Evolutionary conservation across 352 stramenopile species (phyloP).

Genomic region (Pythium myriotylum): DNA sequence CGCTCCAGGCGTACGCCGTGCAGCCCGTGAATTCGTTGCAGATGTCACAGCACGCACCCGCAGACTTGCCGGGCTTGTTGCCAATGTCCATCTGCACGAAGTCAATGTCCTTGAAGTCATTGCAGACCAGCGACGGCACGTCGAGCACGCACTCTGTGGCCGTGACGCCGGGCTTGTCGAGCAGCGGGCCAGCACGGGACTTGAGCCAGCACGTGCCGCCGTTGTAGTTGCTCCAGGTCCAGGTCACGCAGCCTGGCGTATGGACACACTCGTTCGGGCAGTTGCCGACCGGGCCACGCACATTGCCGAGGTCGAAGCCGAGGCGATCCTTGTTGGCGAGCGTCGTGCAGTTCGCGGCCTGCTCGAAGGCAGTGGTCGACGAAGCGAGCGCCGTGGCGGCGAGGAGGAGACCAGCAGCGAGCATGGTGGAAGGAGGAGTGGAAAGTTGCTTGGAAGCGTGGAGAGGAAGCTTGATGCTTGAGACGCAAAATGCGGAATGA

Average conservation of each 20-base stretch:
- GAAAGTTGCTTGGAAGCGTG: neutral
- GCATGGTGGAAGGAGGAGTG: constrained; percentile 6
- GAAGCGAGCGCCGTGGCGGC: neutral
- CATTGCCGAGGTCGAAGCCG: constrained; percentile 13
- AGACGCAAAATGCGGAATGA: constrained; percentile 1
- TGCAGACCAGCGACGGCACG: neutral
- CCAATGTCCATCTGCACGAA: constrained; percentile 20
- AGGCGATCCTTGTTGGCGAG: constrained; percentile 10
- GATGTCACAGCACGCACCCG: constrained; percentile 14
- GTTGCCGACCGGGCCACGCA: neutral
- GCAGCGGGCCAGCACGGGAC: constrained; percentile 6
- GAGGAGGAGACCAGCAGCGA: constrained; percentile 15
- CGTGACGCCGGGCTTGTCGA: constrained; percentile 7
- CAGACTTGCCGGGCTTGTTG: neutral
- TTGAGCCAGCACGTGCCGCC: constrained; percentile 31
- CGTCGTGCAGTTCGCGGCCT: neutral
- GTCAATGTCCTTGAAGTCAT: constrained; percentile 13
- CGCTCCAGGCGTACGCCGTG: constrained; percentile 36
- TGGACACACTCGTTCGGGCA: constrained; percentile 12
- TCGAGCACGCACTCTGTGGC: constrained; percentile 3
- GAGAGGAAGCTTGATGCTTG: neutral
- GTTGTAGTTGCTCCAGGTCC: constrained; percentile 19
- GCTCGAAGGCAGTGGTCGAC: constrained; percentile 10
- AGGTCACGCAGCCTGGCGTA: constrained; percentile 18
- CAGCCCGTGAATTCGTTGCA: constrained; percentile 7